Evolutionary conservation across 192 early-diverging fungal genomes (phyloP), one percentile per base, ranked within the genome.

Genomic region (Podila horticola): DNA sequence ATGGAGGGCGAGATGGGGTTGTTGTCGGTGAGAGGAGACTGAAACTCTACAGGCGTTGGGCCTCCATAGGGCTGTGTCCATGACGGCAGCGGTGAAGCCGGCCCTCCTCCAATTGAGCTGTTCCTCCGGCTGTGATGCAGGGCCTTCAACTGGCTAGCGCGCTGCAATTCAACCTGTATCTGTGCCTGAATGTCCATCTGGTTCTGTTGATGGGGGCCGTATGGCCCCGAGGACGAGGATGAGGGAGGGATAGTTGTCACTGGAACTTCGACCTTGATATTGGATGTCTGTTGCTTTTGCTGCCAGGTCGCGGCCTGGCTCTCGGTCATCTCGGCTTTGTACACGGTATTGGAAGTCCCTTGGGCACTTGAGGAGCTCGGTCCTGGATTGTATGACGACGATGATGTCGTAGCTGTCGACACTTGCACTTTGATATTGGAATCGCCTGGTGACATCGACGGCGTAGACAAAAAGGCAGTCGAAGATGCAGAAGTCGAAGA

Each of bases 311-410:
- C 38, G 20, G 52, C 50, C 36, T 79, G 75, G 30, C 64, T 71
- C 4, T 79, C 75, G 1, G 64, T 71, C 69, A 79, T 67, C 69
- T 79, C 75, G 5, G 69, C 75, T 26, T 79, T 79, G 62, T 79
- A 79, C 17, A 67, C 12, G 15, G 62, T 7, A 26, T 60, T 63
- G 22, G 58, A 19, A 31, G 62, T 22, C 15, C 13, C 41, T 45
- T 45, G 41, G 41, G 41, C 1, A 3, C 8, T 10, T 38, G 13
- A 17, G 12, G 41, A 17, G 41, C 41, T 45, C 15, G 41, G 41
- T 45, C 41, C 41, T 45, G 11, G 41, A 13, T 45, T 45, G 15
- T 45, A 45, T 45, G 41, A 45, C 2, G 41, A 45, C 28, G 31
- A 19, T 36, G 68, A 19, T 28, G 29, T 13, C 4, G 33, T 20